phyloP scores from a whole-genome alignment of 176 grass and related monocot species.

The Miscanthus lutarioriparius region DNA sequence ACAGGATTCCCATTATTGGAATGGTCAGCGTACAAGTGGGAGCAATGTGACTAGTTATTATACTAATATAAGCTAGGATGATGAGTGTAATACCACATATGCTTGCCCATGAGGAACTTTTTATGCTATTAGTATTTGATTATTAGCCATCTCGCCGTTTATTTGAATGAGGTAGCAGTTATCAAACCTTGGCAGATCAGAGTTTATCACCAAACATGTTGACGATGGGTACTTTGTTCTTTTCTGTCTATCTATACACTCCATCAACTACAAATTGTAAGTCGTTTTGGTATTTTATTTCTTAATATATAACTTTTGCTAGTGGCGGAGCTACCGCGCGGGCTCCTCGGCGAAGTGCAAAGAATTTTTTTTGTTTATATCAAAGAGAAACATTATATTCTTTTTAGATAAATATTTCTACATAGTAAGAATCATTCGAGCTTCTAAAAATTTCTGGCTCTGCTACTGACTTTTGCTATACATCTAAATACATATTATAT shows the following conservation, averaged over 20 bases:
- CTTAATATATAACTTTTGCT: too few relatives aligned
- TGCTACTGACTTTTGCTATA: too few relatives aligned
- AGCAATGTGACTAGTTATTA: background rate
- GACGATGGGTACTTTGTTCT: background rate
- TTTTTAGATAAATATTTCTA: background rate
- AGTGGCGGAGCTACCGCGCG: too few relatives aligned
- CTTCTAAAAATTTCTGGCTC: background rate
- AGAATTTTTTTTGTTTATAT: background rate
- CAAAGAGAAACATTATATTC: background rate
- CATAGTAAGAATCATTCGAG: background rate
- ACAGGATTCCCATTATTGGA: conserved; percentile 25
- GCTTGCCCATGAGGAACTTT: background rate
- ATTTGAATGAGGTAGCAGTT: background rate
- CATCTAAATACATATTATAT: too few relatives aligned
- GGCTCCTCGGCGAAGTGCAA: background rate
- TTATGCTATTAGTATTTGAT: background rate
- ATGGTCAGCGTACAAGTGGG: background rate
- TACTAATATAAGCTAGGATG: background rate
- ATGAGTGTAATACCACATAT: background rate
- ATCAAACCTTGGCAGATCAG: background rate
- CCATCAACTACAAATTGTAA: background rate
- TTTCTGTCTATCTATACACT: background rate
- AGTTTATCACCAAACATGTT: background rate
- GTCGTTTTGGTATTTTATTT: background rate
- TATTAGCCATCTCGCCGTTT: background rate